Conservation (phyloP, 1,284 basidiomycete genomes). For the Rhodotorula glutinis region DNA sequence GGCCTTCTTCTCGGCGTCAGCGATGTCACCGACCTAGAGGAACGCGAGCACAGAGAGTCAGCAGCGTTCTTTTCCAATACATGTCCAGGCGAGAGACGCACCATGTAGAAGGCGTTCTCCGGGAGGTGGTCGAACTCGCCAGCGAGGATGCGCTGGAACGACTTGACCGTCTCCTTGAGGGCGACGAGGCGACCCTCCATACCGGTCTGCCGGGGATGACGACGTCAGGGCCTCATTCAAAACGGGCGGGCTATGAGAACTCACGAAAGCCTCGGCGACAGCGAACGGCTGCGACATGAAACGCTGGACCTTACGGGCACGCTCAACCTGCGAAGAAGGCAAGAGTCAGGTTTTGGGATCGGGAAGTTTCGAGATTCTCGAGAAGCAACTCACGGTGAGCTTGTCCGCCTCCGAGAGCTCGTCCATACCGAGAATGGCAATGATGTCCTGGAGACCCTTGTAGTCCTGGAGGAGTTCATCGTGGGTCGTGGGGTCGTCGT, state of each 20-base stretch:
- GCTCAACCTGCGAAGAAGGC: conserved; percentile 52
- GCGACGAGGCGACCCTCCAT: conserved; percentile 76
- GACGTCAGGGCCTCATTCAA: background rate
- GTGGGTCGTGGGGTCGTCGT: conserved; percentile 91
- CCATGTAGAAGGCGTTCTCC: conserved; percentile 64
- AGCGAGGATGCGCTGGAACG: conserved; percentile 80
- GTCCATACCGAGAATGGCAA: conserved; percentile 96
- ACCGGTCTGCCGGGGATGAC: background rate
- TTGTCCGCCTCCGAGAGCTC: conserved; percentile 99
- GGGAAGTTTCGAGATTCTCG: no score
- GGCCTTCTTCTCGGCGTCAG: conserved; percentile 93
- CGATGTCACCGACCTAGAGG: conserved; percentile 72
- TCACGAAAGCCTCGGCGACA: conserved; percentile 89
- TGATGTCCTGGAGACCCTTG: conserved; percentile 92
- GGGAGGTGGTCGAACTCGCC: conserved; percentile 84
- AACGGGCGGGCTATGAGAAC: background rate
- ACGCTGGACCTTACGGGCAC: conserved; percentile 59
- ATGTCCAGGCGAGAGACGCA: no score
- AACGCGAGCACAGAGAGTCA: no score
- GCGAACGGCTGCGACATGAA: conserved; percentile 95
- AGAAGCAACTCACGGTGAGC: conserved; percentile 62
- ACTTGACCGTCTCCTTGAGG: conserved; percentile 64
- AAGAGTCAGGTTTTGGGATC: conserved; percentile 46
- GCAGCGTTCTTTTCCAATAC: no score
- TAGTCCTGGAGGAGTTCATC: conserved; percentile 99